Base-by-base conservation (phyloP, 75 land plant genomes). In the Pseudotsuga menziesii region DNA sequence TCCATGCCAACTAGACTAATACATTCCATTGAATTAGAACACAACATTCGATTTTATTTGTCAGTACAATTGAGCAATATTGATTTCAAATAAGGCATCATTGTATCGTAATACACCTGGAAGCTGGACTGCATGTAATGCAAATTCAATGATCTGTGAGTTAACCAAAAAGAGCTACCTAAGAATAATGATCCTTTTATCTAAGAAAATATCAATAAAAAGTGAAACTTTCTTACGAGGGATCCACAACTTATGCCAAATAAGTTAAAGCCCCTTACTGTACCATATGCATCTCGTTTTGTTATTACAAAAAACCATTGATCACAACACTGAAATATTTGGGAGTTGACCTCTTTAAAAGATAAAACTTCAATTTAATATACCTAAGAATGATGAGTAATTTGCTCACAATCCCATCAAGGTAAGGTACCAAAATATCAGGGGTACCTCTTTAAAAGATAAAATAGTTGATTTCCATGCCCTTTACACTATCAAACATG, bases 231-330 rank as follows among this genome's bases (percentile, higher is more conserved):
- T 78, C 82, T 72, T 80, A 81, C 5, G 82, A 36, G 20, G 82
- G 61, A 52, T 80, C 82, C 19, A 81, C 82, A 58, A 80, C 82
- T 29, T 81, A 80, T 27, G 82, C 82, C 48, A 80, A 82, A 23
- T 81, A 81, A 36, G 82, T 80, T 55, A 80, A 62, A 27, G 81
- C 82, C 58, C 81, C 82, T 78, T 80, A 81, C 57, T 78, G 82
- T 35, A 80, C 82, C 82, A 80, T 80, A 29, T 82, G 48, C 26
- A 78, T 80, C 23, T 72, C 82, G 52, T 60, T 80, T 81, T 80
- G 80, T 36, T 23, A 69, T 69, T 39, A 69, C 52, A n/a, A 69
- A 69, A 69, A 44, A 41, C 9, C 20, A 69, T 39, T n/a, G 8
- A 6, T 41, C 41, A 39, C 79, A 75, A 52, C 29, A 29, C 27